Evolutionary conservation across 2,329 filamentous ascomycete species (phyloP).

Genomic region (Drechslerella dactyloides): DNA sequence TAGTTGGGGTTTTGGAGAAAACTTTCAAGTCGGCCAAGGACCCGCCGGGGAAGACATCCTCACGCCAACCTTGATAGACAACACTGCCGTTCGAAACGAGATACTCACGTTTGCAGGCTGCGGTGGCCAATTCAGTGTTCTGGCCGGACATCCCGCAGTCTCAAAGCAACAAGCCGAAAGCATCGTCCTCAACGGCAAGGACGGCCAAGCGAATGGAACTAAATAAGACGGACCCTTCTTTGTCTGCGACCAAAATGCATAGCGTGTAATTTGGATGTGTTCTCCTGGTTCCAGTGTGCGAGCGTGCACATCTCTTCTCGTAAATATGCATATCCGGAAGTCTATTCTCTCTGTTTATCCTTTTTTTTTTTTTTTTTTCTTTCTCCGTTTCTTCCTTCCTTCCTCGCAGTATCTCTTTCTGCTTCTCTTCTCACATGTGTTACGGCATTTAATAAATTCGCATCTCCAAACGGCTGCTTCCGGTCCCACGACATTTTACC

Average conservation of each 20-base stretch:
- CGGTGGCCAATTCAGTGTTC: conserved; percentile 81
- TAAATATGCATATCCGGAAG: background rate
- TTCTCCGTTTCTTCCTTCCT: conserved; percentile 5
- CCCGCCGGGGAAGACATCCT: conserved; percentile 77
- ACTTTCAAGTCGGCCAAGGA: conserved; percentile 80
- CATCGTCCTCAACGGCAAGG: conserved; percentile 38
- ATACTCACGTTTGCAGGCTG: conserved; percentile 78
- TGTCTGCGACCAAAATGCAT: background rate
- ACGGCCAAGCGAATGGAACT: conserved; percentile 23
- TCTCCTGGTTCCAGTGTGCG: background rate
- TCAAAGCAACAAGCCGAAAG: conserved; percentile 23
- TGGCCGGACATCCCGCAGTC: conserved; percentile 60
- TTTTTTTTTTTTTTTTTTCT: conserved; percentile 9
- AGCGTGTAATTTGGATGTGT: background rate
- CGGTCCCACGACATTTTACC: too few species aligned
- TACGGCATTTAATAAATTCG: too few species aligned
- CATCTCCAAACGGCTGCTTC: too few species aligned
- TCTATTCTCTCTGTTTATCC: background rate
- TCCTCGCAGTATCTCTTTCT: background rate
- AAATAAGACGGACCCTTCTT: conserved; percentile 12
- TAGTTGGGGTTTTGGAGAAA: conserved; percentile 80
- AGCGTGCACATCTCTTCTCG: background rate
- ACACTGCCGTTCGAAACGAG: conserved; percentile 77
- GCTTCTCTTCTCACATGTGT: background rate
- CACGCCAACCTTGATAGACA: conserved; percentile 79